Base-by-base conservation (phyloP, 768 basidiomycete species). In the Gautieria morchelliformis region DNA sequence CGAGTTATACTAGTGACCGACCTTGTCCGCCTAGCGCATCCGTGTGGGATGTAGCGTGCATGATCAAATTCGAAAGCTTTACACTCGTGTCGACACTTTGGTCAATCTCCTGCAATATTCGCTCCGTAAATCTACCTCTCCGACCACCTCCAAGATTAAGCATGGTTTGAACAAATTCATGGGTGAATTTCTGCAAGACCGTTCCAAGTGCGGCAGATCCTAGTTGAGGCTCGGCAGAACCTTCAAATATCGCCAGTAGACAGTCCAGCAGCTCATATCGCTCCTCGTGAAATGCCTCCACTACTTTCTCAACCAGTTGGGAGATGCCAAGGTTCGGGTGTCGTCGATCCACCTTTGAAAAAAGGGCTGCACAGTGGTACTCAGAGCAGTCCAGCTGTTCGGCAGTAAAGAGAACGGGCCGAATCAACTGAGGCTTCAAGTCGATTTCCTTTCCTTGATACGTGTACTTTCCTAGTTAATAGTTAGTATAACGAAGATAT, bases 371-470 rank as follows among this genome's bases (percentile, higher is more conserved):
- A 52, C 84, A 71, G 69, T 88, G 83, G 63, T 84, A 81, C 71
- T 95, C 93, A 12, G 93, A 94, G 62, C 83, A 83, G 63, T 81
- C 77, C 53, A 96, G 83, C 55, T 89, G 82, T 65, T 87, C 82
- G 0, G 93, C 82, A 56, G 94, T 79, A 69, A 90, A 88, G 56
- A 88, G 68, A 56, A 78, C 81, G 67, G 89, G 89, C 51, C 79
- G 81, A 14, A 82, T 83, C 69, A 93, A 92, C 65, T 93, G 87
- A 14, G 80, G 69, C 67, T 89, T 91, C 61, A 93, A 78, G 0
- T 83, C 81, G 37, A 85, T 75, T n/a, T 81, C 73, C 63, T 78
- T 80, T 32, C 86, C 83, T 58, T 85, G 74, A 20, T 89, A 72
- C 0, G 74, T 67, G 19, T 79, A 79, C 70, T 80, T 87, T 60